Percentiles rank a stretch among this genome's conserved stretches.
Conservation (phyloP, 768 basidiomycete genomes). For the Boletus rubroflammeus region DNA sequence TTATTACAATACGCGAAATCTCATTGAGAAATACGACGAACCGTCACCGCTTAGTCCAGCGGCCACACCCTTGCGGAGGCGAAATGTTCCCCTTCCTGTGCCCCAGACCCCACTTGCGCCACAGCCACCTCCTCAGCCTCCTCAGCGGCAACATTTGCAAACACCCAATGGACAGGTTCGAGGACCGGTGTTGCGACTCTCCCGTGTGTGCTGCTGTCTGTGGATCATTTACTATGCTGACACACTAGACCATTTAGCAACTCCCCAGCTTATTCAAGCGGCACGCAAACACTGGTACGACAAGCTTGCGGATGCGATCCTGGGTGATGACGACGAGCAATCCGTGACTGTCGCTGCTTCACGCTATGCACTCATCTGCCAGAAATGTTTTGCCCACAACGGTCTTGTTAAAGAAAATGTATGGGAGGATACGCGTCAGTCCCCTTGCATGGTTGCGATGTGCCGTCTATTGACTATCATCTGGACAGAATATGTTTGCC, state of each 20-base stretch:
- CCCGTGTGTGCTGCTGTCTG: conserved; percentile 32
- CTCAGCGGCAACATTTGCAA: conserved; percentile 14
- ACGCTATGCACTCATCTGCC: conserved; percentile 84
- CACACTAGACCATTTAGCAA: conserved; percentile 24
- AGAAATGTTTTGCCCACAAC: conserved; percentile 83
- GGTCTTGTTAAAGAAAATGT: conserved; percentile 79
- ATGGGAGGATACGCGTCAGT: conserved; percentile 82
- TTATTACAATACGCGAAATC: conserved; percentile 86
- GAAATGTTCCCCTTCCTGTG: conserved; percentile 31
- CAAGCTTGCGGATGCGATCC: conserved; percentile 79
- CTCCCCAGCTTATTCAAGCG: conserved; percentile 40
- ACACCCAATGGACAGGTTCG: conserved; percentile 23
- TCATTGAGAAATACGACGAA: conserved; percentile 89
- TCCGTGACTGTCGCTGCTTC: conserved; percentile 38
- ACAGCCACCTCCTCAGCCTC: conserved; percentile 18
- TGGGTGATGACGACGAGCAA: conserved; percentile 68
- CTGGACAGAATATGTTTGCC: conserved; percentile 74
- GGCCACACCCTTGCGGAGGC: conserved; percentile 42
- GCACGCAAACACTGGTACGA: conserved; percentile 82
- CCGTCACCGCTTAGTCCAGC: conserved; percentile 29
- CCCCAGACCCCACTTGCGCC: conserved; percentile 33
- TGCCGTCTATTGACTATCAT: background rate
- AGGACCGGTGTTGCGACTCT: conserved; percentile 34
- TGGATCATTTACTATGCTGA: conserved; percentile 8
- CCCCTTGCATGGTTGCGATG: background rate